Evolutionary conservation across 805 yeast genomes (phyloP).

Genomic region (Yarrowia phangngaensis): DNA sequence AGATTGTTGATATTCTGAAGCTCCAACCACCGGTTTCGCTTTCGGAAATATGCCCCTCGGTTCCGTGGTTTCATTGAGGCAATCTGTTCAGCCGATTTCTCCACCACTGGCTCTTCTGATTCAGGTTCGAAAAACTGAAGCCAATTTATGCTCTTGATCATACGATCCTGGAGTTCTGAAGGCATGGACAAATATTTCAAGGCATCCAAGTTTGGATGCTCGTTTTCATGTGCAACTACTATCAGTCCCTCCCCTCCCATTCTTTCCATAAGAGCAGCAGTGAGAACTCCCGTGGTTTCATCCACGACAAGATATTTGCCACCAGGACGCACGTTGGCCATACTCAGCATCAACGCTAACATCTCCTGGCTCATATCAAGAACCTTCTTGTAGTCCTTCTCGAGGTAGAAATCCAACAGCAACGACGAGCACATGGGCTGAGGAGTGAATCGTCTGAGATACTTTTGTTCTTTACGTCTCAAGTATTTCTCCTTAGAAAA

Average conservation of each 20-base stretch:
- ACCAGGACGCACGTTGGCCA: conserved; percentile 82
- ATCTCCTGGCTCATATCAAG: conserved; percentile 83
- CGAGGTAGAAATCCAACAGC: conserved; percentile 67
- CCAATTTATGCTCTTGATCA: conserved; percentile 68
- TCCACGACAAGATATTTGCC: conserved; percentile 86
- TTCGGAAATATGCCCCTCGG: conserved; percentile 62
- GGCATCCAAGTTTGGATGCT: conserved; percentile 78
- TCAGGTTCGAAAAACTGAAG: conserved; percentile 83
- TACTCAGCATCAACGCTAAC: conserved; percentile 68
- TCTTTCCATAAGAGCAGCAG: conserved; percentile 82
- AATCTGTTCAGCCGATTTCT: conserved; percentile 49
- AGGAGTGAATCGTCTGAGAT: conserved; percentile 77
- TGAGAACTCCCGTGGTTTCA: conserved; percentile 90
- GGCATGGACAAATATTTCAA: conserved; percentile 59
- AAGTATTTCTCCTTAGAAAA: conserved; percentile 90
- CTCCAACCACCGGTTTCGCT: conserved; percentile 51
- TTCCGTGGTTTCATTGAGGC: conserved; percentile 55
- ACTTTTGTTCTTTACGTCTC: conserved; percentile 87
- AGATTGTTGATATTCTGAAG: conserved; percentile 42
- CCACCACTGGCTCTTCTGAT: conserved; percentile 45
- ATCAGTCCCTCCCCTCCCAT: conserved; percentile 73
- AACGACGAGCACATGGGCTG: conserved; percentile 69
- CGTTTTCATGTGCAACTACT: conserved; percentile 82
- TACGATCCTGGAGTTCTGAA: conserved; percentile 48
- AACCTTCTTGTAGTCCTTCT: conserved; percentile 68